Evolutionary conservation across 805 yeast species (phyloP), one percentile per base, ranked within the genome.

Genomic region (Suhomyces emberorum): DNA sequence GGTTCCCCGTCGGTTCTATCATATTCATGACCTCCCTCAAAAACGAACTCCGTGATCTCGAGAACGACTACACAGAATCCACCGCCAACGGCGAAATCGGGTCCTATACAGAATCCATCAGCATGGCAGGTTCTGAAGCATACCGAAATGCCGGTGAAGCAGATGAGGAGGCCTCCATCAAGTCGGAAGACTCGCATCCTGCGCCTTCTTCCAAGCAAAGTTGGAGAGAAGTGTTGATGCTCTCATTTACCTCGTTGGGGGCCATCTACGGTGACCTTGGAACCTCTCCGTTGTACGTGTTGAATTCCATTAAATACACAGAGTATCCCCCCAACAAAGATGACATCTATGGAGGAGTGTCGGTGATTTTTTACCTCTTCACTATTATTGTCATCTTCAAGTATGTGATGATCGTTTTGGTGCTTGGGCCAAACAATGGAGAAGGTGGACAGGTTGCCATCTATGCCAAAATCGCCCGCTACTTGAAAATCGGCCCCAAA

Each of bases 371-470:
- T 46, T 78, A 79, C 71, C 41, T 74, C 3, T 74, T 78, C 49
- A 69, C 79, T 2, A 46, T 77, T 28, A 60, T 78, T 27, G 82
- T 76, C 4, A 63, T 77, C 30, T 30, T 69, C 49, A 78, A 78
- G 48, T 78, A 78, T 46, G 59, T 71, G 11, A 48, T 68, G 27
- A 54, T 78, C 33, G 81, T 77, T 7, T 59, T 77, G 32, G 44
- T 49, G 14, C 49, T 64, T 30, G 83, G 81, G 10, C 77, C 79
- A 7, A 75, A 77, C 51, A 67, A 74, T 30, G 79, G 79, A 30
- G 81, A 77, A 50, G 83, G 83, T 42, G 83, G 83, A 1, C 81
- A 76, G 41, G 70, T 78, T 22, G 83, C 83, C n/a, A 69, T 78
- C 28, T 78, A 77, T 45, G 74, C 81, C 15, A 76, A 76, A 48